These are phyloP conservation scores for Maudiozyma saulgeensis DNA, from an alignment of 805 yeast genomes.

Conservation along the genomic window DNA sequence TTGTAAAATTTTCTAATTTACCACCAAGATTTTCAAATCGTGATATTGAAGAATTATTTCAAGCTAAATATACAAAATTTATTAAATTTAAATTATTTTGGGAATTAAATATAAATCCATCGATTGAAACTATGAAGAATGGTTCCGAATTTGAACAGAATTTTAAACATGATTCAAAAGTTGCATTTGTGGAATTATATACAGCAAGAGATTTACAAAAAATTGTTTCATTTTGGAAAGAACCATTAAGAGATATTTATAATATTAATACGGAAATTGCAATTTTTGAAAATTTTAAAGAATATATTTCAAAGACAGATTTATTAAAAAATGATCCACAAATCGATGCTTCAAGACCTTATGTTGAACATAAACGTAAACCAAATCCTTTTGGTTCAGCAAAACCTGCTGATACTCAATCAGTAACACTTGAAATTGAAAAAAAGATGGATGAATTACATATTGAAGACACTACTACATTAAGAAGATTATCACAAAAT, in stretches of 20 bases:
- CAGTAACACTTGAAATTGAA: slow-evolving; percentile 57
- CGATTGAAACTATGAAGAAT: slow-evolving; percentile 50
- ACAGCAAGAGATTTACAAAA: slow-evolving; percentile 33
- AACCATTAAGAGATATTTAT: slow-evolving; percentile 30
- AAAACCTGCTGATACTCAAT: slow-evolving; percentile 70
- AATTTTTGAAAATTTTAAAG: slow-evolving; percentile 32
- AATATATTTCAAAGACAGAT: slow-evolving; percentile 24
- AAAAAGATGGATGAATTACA: slow-evolving; percentile 34
- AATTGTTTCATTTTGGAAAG: slow-evolving; percentile 23
- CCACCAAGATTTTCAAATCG: slow-evolving; percentile 46
- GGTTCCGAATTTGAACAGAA: slow-evolving; percentile 47
- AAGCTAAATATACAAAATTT: slow-evolving; percentile 49
- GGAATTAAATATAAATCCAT: slow-evolving; percentile 51
- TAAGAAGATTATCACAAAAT: slow-evolving; percentile 18
- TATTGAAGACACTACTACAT: slow-evolving; percentile 36
- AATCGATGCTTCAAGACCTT: slow-evolving; percentile 21
- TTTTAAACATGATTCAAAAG: slow-evolving; percentile 43
- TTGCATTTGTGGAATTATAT: slow-evolving; percentile 39
- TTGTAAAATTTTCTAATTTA: slow-evolving; percentile 51
- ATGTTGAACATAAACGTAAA: slow-evolving; percentile 29
- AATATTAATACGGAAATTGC: slow-evolving; percentile 31
- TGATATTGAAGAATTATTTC: slow-evolving; percentile 47
- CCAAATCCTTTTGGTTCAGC: slow-evolving; percentile 77
- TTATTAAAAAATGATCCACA: slow-evolving; percentile 17
- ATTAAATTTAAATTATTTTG: slow-evolving; percentile 53